Base-by-base conservation (phyloP, 2,329 filamentous ascomycete genomes). In the Calonectria pteridis region DNA sequence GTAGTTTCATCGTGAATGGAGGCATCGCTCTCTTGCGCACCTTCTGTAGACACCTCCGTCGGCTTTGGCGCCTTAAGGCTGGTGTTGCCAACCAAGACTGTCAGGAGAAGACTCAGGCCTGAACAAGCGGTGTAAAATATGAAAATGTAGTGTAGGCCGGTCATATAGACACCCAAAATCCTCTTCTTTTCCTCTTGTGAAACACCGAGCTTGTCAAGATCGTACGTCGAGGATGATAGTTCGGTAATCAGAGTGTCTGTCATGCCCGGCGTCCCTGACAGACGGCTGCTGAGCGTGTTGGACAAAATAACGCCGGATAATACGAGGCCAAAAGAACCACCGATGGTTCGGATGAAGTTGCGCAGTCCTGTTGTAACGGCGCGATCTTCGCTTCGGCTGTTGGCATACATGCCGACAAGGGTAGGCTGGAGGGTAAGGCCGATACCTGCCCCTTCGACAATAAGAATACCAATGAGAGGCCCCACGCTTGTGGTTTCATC, bases 371-470 rank as follows among this genome's bases (percentile, higher is more conserved):
- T 62, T 2, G 55, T 40, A 4, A 62, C 55, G 6, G 55, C 55
- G 2, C 55, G 55, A 37, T 62, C 55, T 28, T 62, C 55, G 33
- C 55, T 62, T 7, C 35, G n/a, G 6, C 55, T 62, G 33, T 62
- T 62, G 55, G 55, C 55, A 40, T 62, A 62, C 55, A 62, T 62
- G 16, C 55, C 55, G 5, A 62, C 55, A 28, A 62, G 55, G 9
- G 55, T 62, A 4, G 55, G 55, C 7, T 62, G 55, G 33, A 62
- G 55, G 20, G 55, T 62, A 29, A 62, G 31, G 5, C 55, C 55
- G 7, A 62, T 62, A 7, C 55, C 55, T 26, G 55, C 55, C 23
- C 55, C 55, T 29, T 62, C 55, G 10, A 62, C 31, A 28, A 62
- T 29, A 1, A 62, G 55, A 20, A 62, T 62, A 20, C 55, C 55